Base-by-base conservation (phyloP, 2,329 filamentous ascomycete species). In the Ophiosphaerella narmari region DNA sequence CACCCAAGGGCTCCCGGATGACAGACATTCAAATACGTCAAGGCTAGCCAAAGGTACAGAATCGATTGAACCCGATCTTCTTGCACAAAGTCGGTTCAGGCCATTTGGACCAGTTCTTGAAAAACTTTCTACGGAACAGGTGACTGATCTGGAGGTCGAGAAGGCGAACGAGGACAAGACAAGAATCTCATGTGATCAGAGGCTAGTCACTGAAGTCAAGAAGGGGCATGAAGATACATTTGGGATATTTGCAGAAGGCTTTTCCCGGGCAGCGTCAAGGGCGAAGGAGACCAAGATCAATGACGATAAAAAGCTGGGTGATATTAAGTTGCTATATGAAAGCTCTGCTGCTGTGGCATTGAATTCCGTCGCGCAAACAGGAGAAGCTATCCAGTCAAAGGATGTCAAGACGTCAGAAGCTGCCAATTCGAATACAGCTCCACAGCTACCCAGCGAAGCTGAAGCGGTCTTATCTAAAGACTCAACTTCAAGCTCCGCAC, bases 1-100 rank as follows among this genome's bases (percentile, higher is more conserved):
- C 14, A 68, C 68, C 62, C 53, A 54, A 33, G 67, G 62, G 9
- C 52, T 68, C 11, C 65, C 67, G 13, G 66, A 71, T 36, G 66
- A 69, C 36, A 65, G 65, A 4, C 65, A 66, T 35, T 47, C 58
- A 6, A 46, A 48, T 32, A 36, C 46, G 7, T 57, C 57, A 4
- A 67, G 62, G 44, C 38, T 50, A 13, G 23, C 43, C 1, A 21
- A 21, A 21, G 3, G 18, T 18, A 29, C 7, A 60, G 33, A 7
- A 58, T 44, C n/a, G 16, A 49, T 67, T 32, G 58, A 59, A 33
- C 59, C 50, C 11, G 61, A 42, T 31, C 63, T 66, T 12, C 54
- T 72, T 18, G 55, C 59, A 4, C 55, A 71, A 34, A 71, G 68
- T 40, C 51, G 67, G 9, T 71, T 69, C 45, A 56, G 68, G 38